Percentiles rank a stretch among this genome's conserved stretches.
These are phyloP conservation scores for Mrakia blollopis DNA, from an alignment of 768 basidiomycete genomes.

Conservation along the genomic window DNA sequence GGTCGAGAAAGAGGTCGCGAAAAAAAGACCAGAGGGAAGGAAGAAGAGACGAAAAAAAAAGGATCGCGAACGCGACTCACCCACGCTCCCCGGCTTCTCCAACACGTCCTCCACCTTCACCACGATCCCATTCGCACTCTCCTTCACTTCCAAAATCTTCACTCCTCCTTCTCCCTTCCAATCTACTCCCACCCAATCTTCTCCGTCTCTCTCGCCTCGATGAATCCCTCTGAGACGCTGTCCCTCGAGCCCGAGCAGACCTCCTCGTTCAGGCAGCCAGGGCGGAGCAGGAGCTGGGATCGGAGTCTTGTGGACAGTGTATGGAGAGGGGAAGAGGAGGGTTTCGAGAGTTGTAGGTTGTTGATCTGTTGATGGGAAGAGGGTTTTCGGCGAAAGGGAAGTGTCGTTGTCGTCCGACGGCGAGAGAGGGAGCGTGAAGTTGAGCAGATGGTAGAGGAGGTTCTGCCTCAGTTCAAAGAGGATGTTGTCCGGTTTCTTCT, in stretches of 20 bases:
- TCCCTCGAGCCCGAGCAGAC: conserved; percentile 70
- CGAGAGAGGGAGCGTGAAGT: conserved; percentile 57
- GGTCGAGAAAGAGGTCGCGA: neutral
- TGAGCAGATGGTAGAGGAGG: conserved; percentile 88
- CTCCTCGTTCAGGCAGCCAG: conserved; percentile 73
- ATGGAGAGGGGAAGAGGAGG: conserved; percentile 41
- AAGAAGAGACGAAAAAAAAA: no score
- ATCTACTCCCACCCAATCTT: conserved; percentile 49
- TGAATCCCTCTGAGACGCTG: conserved; percentile 60
- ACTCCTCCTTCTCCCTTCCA: conserved; percentile 72
- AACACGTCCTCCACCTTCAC: conserved; percentile 21
- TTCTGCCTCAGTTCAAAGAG: conserved; percentile 80
- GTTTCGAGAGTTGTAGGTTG: conserved; percentile 43
- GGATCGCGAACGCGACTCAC: conserved; percentile 3
- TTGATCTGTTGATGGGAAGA: neutral
- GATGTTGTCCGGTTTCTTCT: conserved; percentile 62
- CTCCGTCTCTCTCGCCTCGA: conserved; percentile 45
- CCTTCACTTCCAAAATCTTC: conserved; percentile 15
- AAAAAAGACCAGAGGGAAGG: neutral
- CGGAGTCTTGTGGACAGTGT: conserved; percentile 32
- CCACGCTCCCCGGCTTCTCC: conserved; percentile 14
- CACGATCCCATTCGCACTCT: conserved; percentile 22
- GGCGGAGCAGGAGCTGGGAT: conserved; percentile 71
- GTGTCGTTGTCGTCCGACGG: conserved; percentile 20
- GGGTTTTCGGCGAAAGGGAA: neutral